Conservation (phyloP, 306 rosid species). For the peach (Prunus persica) region Prunus_persica_NCBIv2 NC_034009.1:32537501-32538000, state of each 20-base stretch:
- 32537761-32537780: not conserved
- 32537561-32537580: slow-evolving; percentile 45
- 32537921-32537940: slow-evolving; percentile 27
- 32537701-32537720: slow-evolving; percentile 64
- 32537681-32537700: slow-evolving; percentile 59
- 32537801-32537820: not conserved
- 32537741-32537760: too few species aligned
- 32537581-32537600: slow-evolving; percentile 53
- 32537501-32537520: slow-evolving; percentile 32
- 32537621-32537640: slow-evolving; percentile 41
- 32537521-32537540: slow-evolving; percentile 52
- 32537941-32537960: not conserved
- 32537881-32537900: slow-evolving; percentile 29
- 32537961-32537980: too few species aligned
- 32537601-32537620: slow-evolving; percentile 47
- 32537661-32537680: slow-evolving; percentile 66
- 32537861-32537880: slow-evolving; percentile 42
- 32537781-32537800: not conserved
- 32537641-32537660: slow-evolving; percentile 48
- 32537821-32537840: slow-evolving; percentile 55
- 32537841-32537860: slow-evolving; percentile 49
- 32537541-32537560: slow-evolving; percentile 24
- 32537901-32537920: slow-evolving; percentile 53
- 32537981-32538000: not conserved
- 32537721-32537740: slow-evolving; percentile 70